Evolutionary conservation across 2,329 filamentous ascomycete species (phyloP).

Genomic region (Fonsecaea erecta): DNA sequence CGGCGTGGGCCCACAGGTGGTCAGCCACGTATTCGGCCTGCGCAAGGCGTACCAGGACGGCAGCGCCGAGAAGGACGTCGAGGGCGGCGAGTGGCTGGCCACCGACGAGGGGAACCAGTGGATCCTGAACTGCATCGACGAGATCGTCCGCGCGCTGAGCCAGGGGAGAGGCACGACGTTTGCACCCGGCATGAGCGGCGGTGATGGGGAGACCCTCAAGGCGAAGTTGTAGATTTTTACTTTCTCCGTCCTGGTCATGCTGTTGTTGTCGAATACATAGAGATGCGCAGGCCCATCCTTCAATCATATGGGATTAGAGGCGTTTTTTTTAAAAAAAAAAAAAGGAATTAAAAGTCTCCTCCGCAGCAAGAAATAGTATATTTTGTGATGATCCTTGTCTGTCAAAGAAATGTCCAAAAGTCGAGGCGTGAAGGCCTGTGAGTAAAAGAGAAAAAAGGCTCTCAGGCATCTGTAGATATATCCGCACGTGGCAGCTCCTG

Average conservation of each 20-base stretch:
- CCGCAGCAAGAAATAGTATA: too few species aligned
- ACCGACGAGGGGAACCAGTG: constrained; percentile 68
- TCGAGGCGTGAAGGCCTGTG: too few species aligned
- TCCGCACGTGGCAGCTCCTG: too few species aligned
- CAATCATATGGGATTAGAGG: too few species aligned
- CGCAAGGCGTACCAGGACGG: constrained; percentile 76
- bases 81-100: constrained; percentile 65
- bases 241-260: neutral
- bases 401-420: too few species aligned
- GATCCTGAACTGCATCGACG: constrained; percentile 66
- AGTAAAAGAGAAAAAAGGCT: too few species aligned
- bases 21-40: constrained; percentile 80
- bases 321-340: too few species aligned
- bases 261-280: neutral
- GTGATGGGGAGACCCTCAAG: constrained; percentile 45
- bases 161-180: constrained; percentile 59
- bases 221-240: constrained; percentile 24
- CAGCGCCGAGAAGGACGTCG: constrained; percentile 55
- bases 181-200: constrained; percentile 53
- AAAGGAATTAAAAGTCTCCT: neutral
- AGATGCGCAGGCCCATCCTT: too few species aligned
- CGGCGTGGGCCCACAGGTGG: constrained; percentile 80
- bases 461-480: too few species aligned
- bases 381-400: too few species aligned
- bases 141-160: constrained; percentile 58